Evolutionary conservation across 768 basidiomycete genomes (phyloP).

Genomic region (Suillus decipiens): DNA sequence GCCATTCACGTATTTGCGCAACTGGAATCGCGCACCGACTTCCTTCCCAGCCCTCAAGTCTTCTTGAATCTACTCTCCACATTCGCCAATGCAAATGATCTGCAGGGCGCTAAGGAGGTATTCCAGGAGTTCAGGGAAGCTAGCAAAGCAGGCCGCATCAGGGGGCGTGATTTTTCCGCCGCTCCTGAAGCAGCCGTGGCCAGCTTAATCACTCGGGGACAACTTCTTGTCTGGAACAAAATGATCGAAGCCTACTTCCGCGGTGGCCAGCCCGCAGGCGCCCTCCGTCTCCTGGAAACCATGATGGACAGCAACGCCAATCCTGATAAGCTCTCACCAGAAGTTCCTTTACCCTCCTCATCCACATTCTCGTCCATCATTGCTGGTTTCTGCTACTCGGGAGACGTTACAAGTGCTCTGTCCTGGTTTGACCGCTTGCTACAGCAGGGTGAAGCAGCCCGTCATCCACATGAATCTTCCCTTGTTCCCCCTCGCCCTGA

Average conservation of each 20-base stretch:
- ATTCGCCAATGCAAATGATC: constrained; percentile 54
- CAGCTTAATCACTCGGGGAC: constrained; percentile 31
- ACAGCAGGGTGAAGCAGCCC: constrained; percentile 37
- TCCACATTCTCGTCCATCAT: constrained; percentile 69
- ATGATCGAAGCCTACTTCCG: constrained; percentile 79
- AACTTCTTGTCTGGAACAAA: constrained; percentile 64
- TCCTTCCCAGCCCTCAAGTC: constrained; percentile 34
- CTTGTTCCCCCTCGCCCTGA: constrained; percentile 53
- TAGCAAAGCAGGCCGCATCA: constrained; percentile 39
- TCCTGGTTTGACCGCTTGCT: constrained; percentile 73
- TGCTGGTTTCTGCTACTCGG: constrained; percentile 57
- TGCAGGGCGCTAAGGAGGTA: constrained; percentile 54
- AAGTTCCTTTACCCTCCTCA: constrained; percentile 57
- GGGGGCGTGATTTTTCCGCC: constrained; percentile 21
- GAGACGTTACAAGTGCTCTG: constrained; percentile 62
- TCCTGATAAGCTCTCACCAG: constrained; percentile 33
- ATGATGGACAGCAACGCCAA: constrained; percentile 59
- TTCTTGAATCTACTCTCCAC: constrained; percentile 61
- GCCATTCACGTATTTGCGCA: constrained; percentile 69
- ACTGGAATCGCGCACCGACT: constrained; percentile 46
- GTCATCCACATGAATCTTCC: constrained; percentile 44
- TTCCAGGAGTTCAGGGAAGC: constrained; percentile 61
- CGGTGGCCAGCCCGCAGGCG: constrained; percentile 60
- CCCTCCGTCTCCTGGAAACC: constrained; percentile 62
- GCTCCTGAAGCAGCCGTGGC: constrained; percentile 15